Percentiles rank a stretch among this genome's conserved stretches.
Conservation (phyloP, 306 rosid species). For the Pterocarpus macrocarpus region DNA sequence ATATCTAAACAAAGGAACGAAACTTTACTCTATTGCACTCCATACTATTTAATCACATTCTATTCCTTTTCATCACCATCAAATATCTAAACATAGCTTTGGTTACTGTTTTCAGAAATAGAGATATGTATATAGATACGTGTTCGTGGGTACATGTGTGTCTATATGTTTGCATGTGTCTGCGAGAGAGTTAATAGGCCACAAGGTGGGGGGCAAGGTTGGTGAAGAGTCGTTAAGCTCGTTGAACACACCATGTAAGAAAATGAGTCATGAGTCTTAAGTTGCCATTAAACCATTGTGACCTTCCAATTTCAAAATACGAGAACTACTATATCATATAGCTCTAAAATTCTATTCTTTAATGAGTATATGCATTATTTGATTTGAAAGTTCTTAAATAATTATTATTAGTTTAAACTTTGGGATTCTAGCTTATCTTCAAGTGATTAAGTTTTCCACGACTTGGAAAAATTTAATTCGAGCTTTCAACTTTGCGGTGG, state of each 20-base stretch:
- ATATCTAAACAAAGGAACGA: no score
- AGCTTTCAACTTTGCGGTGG: slow-evolving; percentile 70
- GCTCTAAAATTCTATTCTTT: not conserved
- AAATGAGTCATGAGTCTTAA: slow-evolving; percentile 42
- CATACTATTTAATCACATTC: no score
- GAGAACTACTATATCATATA: not conserved
- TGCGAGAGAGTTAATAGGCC: slow-evolving; percentile 18
- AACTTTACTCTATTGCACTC: not conserved
- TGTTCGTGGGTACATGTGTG: no score
- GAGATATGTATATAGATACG: no score
- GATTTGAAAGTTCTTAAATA: slow-evolving; percentile 15
- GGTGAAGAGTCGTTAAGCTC: slow-evolving; percentile 77
- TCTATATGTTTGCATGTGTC: not conserved
- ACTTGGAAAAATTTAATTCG: slow-evolving; percentile 33
- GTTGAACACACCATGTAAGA: slow-evolving; percentile 59
- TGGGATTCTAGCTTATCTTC: slow-evolving; percentile 42
- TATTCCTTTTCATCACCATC: no score
- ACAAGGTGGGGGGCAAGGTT: slow-evolving; percentile 62
- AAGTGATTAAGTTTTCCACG: slow-evolving; percentile 57
- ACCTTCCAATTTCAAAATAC: slow-evolving; percentile 51
- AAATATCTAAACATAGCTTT: no score
- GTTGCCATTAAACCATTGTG: slow-evolving; percentile 50
- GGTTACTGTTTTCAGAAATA: no score
- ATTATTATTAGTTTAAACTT: slow-evolving; percentile 34
- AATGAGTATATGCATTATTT: slow-evolving; percentile 6